Evolutionary conservation across 495 filamentous ascomycete genomes (phyloP), one percentile per base, ranked within the genome.

Genomic region (Aspergillus nanangensis): DNA sequence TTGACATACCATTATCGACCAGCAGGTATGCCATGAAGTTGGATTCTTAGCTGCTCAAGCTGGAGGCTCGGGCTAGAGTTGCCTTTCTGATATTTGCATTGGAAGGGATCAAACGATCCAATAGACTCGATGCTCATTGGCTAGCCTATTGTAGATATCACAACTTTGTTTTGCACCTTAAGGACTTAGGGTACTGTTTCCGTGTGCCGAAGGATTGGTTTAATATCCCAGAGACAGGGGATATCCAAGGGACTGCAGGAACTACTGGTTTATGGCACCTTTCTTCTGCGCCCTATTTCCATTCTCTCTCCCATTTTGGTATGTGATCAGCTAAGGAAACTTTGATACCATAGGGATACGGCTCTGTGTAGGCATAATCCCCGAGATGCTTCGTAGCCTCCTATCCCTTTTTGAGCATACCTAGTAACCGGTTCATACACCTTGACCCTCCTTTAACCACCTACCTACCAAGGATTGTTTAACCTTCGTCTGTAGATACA

Each of bases 91-190:
- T 11, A 11, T 29, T 29, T 29, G 11, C 25, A 46, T 23, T 22
- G 25, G 34, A 8, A 47, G 27, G 36, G 14, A 39, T 34, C 25
- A 22, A 29, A n/a, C n/a, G 41, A 44, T 44, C 5, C 25, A 29
- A 11, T 11, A 29, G 11, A 5, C 15, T 34, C 3, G 1, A 19
- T 11, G 25, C 25, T 29, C 7, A 24, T 45, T 45, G 43, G 43
- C 34, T 27, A 3, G 2, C 17, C 9, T 8, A 18, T 4, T 5
- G n/a, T 34, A 35, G 31, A 23, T 24, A 44, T 35, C 38, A 40
- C 38, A 40, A 40, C 7, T 40, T 29, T 29, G 22, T 22, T 14
- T 27, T 29, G 17, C 34, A 27, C 18, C 18, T 46, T 29, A 11
- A 11, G 25, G 25, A 29, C 25, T 29, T 29, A 29, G 25, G 25